Conservation (phyloP, 495 filamentous ascomycete species). For the Aspergillus olivimuriae region DNA sequence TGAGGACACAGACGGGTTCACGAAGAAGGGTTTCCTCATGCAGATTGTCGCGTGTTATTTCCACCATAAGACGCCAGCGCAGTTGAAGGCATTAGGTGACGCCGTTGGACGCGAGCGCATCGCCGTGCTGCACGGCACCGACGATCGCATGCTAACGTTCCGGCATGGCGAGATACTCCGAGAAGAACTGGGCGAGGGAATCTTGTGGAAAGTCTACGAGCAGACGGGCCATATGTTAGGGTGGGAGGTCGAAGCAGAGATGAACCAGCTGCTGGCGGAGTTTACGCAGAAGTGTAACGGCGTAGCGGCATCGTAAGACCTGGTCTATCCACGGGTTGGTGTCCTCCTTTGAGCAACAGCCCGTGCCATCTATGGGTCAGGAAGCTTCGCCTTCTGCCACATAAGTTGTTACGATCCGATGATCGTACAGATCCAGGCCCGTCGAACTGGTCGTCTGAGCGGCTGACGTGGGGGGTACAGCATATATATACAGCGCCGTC, state of each 20-base stretch:
- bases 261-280: slow-evolving; percentile 51
- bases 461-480: too few species aligned
- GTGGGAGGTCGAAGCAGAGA: slow-evolving; percentile 56
- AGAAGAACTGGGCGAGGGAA: slow-evolving; percentile 40
- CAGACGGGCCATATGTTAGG: slow-evolving; percentile 64
- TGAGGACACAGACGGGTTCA: slow-evolving; percentile 45
- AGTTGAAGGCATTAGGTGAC: slow-evolving; percentile 58
- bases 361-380: too few species aligned
- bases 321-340: too few species aligned
- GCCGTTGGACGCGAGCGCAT: slow-evolving; percentile 65
- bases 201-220: slow-evolving; percentile 51
- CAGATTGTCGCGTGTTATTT: slow-evolving; percentile 75
- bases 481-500: too few species aligned
- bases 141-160: slow-evolving; percentile 67
- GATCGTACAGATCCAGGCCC: too few species aligned
- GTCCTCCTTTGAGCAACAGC: too few species aligned
- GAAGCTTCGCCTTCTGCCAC: too few species aligned
- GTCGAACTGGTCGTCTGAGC: too few species aligned
- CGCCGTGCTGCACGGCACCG: slow-evolving; percentile 64
- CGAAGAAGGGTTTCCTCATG: slow-evolving; percentile 60
- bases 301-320: too few species aligned
- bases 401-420: too few species aligned
- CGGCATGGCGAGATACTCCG: slow-evolving; percentile 57
- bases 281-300: slow-evolving; percentile 30
- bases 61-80: slow-evolving; percentile 62